Evolutionary conservation across 1,284 basidiomycete genomes (phyloP).

Genomic region (Porodaedalea pini): DNA sequence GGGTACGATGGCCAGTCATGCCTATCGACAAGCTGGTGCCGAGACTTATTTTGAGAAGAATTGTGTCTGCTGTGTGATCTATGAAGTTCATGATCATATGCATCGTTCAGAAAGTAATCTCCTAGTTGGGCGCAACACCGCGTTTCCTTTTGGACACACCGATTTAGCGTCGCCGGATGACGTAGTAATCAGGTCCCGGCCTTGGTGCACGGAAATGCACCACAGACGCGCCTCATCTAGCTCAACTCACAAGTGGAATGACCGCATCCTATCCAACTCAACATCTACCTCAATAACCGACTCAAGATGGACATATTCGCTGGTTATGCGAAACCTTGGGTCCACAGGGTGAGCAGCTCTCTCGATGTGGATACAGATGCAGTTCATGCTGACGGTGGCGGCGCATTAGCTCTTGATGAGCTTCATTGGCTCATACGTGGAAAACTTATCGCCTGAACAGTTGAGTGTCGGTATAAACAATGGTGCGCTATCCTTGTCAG

Average conservation of each 20-base stretch:
- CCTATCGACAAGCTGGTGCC: too few relatives aligned
- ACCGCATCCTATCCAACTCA: background rate
- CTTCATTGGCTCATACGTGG: constrained; percentile 93
- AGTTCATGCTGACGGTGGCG: background rate
- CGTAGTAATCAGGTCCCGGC: too few relatives aligned
- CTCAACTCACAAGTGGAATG: background rate
- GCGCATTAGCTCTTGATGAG: constrained; percentile 76
- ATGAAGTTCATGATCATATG: too few relatives aligned
- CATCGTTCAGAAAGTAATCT: too few relatives aligned
- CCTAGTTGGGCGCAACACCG: too few relatives aligned
- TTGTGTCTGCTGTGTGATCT: too few relatives aligned
- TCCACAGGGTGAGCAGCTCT: constrained; percentile 1
- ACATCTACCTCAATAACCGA: background rate
- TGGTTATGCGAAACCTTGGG: constrained; percentile 7
- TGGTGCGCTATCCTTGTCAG: background rate
- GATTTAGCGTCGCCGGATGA: too few relatives aligned
- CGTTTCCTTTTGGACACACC: too few relatives aligned
- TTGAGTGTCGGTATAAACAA: constrained; percentile 90
- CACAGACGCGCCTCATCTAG: background rate
- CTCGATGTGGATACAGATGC: too few relatives aligned
- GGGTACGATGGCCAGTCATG: too few relatives aligned
- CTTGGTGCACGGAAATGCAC: too few relatives aligned
- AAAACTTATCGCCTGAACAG: constrained; percentile 93
- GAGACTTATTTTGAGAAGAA: too few relatives aligned
- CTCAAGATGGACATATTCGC: constrained; percentile 12